phyloP scores from a whole-genome alignment of 306 rosid species.

The Sindora glabra region DNA sequence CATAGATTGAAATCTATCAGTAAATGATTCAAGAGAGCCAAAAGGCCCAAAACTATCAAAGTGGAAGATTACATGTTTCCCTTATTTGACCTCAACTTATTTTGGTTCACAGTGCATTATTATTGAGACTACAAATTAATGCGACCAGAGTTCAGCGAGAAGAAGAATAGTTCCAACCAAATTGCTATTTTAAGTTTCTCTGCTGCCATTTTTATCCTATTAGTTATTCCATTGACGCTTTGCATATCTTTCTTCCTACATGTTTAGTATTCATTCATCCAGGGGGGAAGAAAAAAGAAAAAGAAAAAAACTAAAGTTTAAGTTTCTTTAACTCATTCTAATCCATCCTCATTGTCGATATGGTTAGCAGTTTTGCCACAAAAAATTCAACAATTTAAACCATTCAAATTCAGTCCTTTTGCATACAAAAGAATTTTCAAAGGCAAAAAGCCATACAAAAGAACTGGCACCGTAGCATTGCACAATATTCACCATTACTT shows the following conservation, averaged over 20 bases:
- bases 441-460: neutral
- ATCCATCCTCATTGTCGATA: no score
- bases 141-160: neutral
- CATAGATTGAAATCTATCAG: no score
- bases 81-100: neutral
- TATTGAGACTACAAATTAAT: neutral
- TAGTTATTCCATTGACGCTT: neutral
- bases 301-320: neutral
- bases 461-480: neutral
- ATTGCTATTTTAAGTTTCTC: neutral
- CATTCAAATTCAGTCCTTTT: neutral
- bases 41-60: no score
- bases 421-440: neutral
- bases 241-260: no score
- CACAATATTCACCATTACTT: neutral
- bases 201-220: neutral
- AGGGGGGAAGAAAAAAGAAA: neutral
- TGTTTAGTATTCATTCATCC: no score
- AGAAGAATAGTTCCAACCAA: neutral
- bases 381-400: no score
- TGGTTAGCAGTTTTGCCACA: no score
- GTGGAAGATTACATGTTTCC: neutral
- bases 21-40: no score
- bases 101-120: no score
- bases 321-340: no score